A percentile compares a stretch with the other conserved stretches of the same genome.
Conservation (phyloP, 495 filamentous ascomycete species). For the Diplogelasinospora grovesii region DNA sequence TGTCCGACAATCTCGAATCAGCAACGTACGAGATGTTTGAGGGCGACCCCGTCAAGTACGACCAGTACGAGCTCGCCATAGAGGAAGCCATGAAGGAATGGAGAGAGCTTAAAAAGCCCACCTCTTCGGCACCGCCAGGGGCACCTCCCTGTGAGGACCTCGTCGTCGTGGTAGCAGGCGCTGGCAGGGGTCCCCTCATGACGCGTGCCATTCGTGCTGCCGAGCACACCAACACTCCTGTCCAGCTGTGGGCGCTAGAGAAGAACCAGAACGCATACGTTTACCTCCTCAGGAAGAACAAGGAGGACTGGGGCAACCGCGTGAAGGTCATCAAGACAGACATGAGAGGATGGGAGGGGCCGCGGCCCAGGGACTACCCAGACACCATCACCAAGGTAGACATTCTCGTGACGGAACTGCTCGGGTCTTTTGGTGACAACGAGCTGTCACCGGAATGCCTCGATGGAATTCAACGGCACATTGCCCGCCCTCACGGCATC, state of each 20-base stretch:
- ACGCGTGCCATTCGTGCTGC: slow-evolving; percentile 77
- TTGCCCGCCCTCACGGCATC: slow-evolving; percentile 68
- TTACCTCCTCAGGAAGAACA: slow-evolving; percentile 79
- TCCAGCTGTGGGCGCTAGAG: slow-evolving; percentile 87
- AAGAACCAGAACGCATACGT: slow-evolving; percentile 99
- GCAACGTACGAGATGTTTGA: slow-evolving; percentile 99
- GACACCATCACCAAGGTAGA: slow-evolving; percentile 59
- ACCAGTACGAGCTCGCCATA: slow-evolving; percentile 87
- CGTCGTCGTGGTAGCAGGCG: slow-evolving; percentile 85
- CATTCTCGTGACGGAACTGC: slow-evolving; percentile 86
- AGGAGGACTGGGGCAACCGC: slow-evolving; percentile 61
- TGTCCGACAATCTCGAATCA: slow-evolving; percentile 93
- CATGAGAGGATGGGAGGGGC: slow-evolving; percentile 93
- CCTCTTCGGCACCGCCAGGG: slow-evolving; percentile 41
- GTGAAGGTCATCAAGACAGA: slow-evolving; percentile 90
- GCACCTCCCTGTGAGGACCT: slow-evolving; percentile 52
- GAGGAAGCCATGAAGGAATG: slow-evolving; percentile 76
- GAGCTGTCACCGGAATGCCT: slow-evolving; percentile 73
- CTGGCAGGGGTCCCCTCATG: slow-evolving; percentile 86
- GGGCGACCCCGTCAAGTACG: slow-evolving; percentile 95
- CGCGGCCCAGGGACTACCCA: slow-evolving; percentile 32
- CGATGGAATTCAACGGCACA: slow-evolving; percentile 67
- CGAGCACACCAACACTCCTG: slow-evolving; percentile 61
- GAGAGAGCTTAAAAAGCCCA: slow-evolving; percentile 60
- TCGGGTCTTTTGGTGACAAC: slow-evolving; percentile 89